Conservation (phyloP, 1,284 basidiomycete species). For the Pholiota adiposa region DNA sequence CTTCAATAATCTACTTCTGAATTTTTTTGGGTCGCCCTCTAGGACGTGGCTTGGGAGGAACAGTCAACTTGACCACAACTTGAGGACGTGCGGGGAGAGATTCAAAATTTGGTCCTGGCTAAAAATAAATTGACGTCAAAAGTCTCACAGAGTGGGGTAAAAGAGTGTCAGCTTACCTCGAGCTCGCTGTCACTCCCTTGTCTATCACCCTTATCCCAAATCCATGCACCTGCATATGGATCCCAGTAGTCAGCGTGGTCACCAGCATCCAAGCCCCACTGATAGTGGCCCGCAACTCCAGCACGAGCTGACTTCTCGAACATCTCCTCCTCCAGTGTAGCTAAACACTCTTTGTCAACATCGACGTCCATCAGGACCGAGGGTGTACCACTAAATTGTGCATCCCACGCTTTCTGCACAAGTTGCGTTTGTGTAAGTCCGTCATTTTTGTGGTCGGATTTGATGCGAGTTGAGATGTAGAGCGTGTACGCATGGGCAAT, state of each 20-base stretch:
- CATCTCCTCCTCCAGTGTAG: conserved; percentile 20
- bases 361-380: conserved; percentile 13
- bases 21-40: background rate
- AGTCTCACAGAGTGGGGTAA: background rate
- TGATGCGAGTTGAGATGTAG: background rate
- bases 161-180: background rate
- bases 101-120: background rate
- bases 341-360: conserved; percentile 21
- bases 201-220: background rate
- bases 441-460: background rate
- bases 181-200: background rate
- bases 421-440: background rate
- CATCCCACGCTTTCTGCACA: background rate
- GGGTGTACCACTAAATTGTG: background rate
- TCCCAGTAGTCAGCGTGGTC: background rate
- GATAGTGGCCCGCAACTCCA: conserved; percentile 19
- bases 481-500: conserved; percentile 22
- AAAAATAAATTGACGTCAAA: background rate
- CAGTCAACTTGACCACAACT: background rate
- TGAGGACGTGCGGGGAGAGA: no score
- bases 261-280: conserved; percentile 26
- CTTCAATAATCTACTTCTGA: no score
- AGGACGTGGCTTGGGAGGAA: background rate
- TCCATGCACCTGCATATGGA: background rate
- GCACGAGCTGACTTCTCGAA: conserved; percentile 22